phyloP scores from a whole-genome alignment of 768 basidiomycete species.

The Cantharellus cinnabarinus region DNA sequence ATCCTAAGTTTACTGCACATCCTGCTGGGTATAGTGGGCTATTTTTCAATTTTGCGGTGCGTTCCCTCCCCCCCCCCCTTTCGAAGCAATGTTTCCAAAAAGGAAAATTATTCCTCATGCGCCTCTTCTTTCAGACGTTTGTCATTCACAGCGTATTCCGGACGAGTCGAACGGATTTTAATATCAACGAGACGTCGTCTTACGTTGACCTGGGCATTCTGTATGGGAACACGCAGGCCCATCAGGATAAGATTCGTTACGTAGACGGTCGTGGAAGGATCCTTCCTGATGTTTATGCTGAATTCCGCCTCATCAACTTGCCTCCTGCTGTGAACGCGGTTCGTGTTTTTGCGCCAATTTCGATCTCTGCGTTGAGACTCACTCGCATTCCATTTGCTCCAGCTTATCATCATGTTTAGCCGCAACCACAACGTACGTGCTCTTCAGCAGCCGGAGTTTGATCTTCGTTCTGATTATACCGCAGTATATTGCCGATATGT shows the following conservation, averaged over 20 bases:
- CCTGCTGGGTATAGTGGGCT: conserved; percentile 8
- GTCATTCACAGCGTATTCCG: conserved; percentile 14
- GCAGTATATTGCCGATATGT: conserved; percentile 48
- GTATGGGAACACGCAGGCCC: conserved; percentile 40
- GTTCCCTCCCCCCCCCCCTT: not conserved
- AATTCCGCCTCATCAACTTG: conserved; percentile 43
- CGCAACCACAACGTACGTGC: conserved; percentile 52
- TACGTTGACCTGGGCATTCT: conserved; percentile 61
- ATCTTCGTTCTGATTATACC: not conserved
- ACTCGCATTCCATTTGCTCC: not conserved
- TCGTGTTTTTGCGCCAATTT: not conserved
- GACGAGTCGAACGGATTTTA: conserved; percentile 19
- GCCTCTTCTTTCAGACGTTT: conserved; percentile 47
- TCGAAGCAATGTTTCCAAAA: conserved; percentile 22
- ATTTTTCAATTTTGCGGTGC: conserved; percentile 2
- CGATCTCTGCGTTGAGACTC: not conserved
- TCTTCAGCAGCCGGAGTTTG: not conserved
- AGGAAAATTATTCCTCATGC: conserved; percentile 46
- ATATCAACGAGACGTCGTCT: conserved; percentile 42
- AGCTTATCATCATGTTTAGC: conserved; percentile 40
- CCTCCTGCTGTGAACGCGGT: conserved; percentile 44
- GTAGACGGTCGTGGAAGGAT: conserved; percentile 44
- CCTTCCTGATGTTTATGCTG: conserved; percentile 51
- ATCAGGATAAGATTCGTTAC: conserved; percentile 29
- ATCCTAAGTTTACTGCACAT: conserved; percentile 4